These are phyloP conservation scores for Fraxinus platypoda DNA, from an alignment of 305 asterid species.

Conservation along the genomic window DNA sequence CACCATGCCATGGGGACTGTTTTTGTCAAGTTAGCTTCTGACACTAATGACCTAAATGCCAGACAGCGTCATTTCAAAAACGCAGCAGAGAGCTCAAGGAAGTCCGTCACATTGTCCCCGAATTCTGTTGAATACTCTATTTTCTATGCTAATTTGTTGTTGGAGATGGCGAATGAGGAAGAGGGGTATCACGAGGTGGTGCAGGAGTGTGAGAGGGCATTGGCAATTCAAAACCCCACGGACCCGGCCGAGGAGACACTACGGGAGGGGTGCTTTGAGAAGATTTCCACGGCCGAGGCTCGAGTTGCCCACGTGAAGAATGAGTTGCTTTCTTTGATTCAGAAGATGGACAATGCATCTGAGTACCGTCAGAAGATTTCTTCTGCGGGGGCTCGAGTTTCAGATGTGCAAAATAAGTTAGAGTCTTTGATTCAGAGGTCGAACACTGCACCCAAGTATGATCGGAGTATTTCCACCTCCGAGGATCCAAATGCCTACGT, in stretches of 20 bases:
- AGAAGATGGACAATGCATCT: conserved; percentile 44
- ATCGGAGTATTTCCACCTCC: not conserved
- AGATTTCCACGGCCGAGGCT: conserved; percentile 52
- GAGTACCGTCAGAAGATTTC: not conserved
- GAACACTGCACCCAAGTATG: not conserved
- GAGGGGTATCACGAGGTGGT: conserved; percentile 78
- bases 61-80: conserved; percentile 69
- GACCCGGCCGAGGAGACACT: conserved; percentile 88
- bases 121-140: conserved; percentile 73
- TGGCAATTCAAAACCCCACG: conserved; percentile 73
- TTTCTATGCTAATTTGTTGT: conserved; percentile 78
- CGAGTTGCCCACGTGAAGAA: conserved; percentile 59
- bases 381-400: not conserved
- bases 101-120: conserved; percentile 59
- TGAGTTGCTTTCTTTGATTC: conserved; percentile 71
- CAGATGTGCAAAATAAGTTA: not conserved
- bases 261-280: conserved; percentile 77
- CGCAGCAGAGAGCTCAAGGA: conserved; percentile 75
- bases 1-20: conserved; percentile 78
- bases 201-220: conserved; percentile 80
- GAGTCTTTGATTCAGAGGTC: not conserved
- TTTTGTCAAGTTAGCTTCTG: conserved; percentile 62
- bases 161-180: conserved; percentile 67
- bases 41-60: conserved; percentile 60
- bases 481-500: not conserved